Base-by-base conservation (phyloP, 1,284 basidiomycete species). In the Fomitopsis palustris region DNA sequence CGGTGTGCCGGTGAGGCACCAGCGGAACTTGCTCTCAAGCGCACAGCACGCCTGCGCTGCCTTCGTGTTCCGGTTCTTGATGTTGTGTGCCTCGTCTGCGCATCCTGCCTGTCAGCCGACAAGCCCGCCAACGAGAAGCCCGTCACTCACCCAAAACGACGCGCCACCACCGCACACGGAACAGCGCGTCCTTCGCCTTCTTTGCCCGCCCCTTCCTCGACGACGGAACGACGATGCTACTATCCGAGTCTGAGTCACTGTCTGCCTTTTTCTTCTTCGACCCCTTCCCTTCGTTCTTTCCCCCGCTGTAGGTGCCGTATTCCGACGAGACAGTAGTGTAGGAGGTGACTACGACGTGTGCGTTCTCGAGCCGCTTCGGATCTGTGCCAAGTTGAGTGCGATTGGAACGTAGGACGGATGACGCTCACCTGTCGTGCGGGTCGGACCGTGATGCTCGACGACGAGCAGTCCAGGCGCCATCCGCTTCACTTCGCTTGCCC, bases 11-110 rank as follows among this genome's bases (percentile, higher is more conserved):
- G 93, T 96, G 58, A 96, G 75, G 70, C 90, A 93, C 95, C 95
- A 96, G 51, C 93, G 82, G 70, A 84, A 95, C 70, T 92, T 92
- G 12, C 84, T 83, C 38, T 87, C 75, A 10, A 99, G 79, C 1
- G 81, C 89, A 60, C 85, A 92, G 61, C 95, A 96, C 0, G 93
- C 95, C 43, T 87, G 79, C 1, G 93, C 88, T 31, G 84, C 82
- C 71, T 95, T 92, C 0, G 96, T 93, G 35, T 83, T 89, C 60
- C 86, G 80, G 69, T 98, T 97, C 81, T 98, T 98, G 78, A 99
- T 98, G 68, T 92, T 95, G 70, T 99, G 96, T 0, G 96, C 96
- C 72, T 99, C 96, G 69, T 98, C 95, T 94, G 59, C 16, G 49
- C 31, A 54, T 62, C 53, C 47, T 63, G 33, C 27, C 1, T 2